Evolutionary conservation across 352 stramenopile species (phyloP).

Genomic region (Phytopythium sindhum): DNA sequence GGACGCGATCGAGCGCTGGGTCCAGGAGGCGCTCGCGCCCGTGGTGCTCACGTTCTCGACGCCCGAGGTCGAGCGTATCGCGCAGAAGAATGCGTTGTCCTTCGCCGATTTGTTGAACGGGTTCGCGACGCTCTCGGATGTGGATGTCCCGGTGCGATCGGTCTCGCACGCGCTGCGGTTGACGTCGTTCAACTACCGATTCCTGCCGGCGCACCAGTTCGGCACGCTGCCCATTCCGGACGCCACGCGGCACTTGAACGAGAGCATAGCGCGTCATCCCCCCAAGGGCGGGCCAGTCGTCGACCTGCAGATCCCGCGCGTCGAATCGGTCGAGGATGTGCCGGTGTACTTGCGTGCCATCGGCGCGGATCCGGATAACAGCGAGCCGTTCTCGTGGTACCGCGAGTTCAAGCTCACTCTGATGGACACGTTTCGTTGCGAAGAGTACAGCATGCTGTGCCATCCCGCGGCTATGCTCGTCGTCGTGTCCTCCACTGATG

Average conservation of each 20-base stretch:
- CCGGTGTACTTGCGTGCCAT: conserved; percentile 61
- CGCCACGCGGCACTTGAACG: conserved; percentile 57
- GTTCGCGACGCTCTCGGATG: conserved; percentile 55
- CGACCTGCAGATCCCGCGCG: conserved; percentile 59
- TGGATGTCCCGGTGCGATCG: conserved; percentile 70
- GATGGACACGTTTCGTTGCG: conserved; percentile 80
- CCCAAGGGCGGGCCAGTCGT: conserved; percentile 33
- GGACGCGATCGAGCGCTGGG: conserved; percentile 64
- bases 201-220: conserved; percentile 58
- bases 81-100: conserved; percentile 79
- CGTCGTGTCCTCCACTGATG: conserved; percentile 79
- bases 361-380: conserved; percentile 33
- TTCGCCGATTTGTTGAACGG: conserved; percentile 74
- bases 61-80: conserved; percentile 72
- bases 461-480: conserved; percentile 74
- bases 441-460: conserved; percentile 74
- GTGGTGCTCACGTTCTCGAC: conserved; percentile 79
- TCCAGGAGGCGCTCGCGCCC: conserved; percentile 73
- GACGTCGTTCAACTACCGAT: conserved; percentile 73
- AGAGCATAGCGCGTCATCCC: conserved; percentile 52
- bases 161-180: conserved; percentile 67
- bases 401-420: conserved; percentile 70
- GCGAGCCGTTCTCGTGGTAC: conserved; percentile 77
- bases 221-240: conserved; percentile 37
- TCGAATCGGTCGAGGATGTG: conserved; percentile 61